phyloP scores from a whole-genome alignment of 2,329 filamentous ascomycete species.

The Penicillium oxalicum region DNA sequence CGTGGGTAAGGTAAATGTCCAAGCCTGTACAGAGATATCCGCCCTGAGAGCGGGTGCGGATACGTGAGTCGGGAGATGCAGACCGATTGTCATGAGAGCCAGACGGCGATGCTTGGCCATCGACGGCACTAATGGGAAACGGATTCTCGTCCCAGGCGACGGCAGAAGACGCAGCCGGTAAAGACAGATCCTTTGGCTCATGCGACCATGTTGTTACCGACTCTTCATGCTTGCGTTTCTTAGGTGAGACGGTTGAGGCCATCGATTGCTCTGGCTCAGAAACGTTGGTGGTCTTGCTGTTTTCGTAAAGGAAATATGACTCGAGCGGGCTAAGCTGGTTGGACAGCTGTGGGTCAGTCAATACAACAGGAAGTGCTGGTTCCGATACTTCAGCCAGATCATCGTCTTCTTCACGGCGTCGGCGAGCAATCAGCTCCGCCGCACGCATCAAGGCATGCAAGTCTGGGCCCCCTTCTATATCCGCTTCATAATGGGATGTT shows the following conservation, averaged over 20 bases:
- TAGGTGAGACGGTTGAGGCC: slow-evolving; percentile 23
- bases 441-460: slow-evolving; percentile 44
- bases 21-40: slow-evolving; percentile 92
- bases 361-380: neutral
- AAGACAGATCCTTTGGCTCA: neutral
- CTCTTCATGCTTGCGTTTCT: slow-evolving; percentile 18
- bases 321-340: slow-evolving; percentile 24
- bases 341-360: slow-evolving; percentile 9
- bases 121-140: neutral
- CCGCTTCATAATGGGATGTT: slow-evolving; percentile 23
- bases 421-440: slow-evolving; percentile 38
- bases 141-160: slow-evolving; percentile 2
- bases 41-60: slow-evolving; percentile 66
- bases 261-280: slow-evolving; percentile 43
- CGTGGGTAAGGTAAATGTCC: slow-evolving; percentile 90
- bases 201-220: neutral
- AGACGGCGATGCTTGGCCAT: neutral
- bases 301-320: slow-evolving; percentile 42
- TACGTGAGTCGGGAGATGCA: slow-evolving; percentile 48
- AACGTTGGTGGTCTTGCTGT: slow-evolving; percentile 1
- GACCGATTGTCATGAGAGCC: neutral
- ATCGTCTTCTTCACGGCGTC: slow-evolving; percentile 29
- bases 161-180: slow-evolving; percentile 9
- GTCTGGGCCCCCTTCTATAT: slow-evolving; percentile 40
- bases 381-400: slow-evolving; percentile 1